Evolutionary conservation across 1,139 yeast species (phyloP), one percentile per base, ranked within the genome.

Genomic region (Saccharomyces hybrid): DNA sequence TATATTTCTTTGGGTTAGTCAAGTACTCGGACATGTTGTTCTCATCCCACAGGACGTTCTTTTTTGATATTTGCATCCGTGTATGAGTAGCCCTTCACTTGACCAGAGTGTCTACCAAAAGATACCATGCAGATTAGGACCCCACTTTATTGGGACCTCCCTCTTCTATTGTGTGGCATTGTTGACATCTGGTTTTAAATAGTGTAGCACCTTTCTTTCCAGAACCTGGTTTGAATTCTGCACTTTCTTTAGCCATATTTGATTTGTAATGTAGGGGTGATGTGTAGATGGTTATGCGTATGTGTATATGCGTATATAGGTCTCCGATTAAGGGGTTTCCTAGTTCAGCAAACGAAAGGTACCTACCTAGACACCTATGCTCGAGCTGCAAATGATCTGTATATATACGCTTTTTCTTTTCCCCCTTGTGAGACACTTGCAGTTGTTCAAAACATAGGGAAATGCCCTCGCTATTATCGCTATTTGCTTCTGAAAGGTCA

Each of bases 71-170:
- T 91, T 74, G 98, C 98, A 68, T 93, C 99, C 58, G 98, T 90
- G 84, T 88, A 93, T 55, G 96, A 85, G 84, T 78, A 93, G 65
- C 98, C 98, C 58, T 78, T 86, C 71, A 95, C 96, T 72, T 79
- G 78, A 76, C 99, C 99, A 55, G 98, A 87, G 67, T 78, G 74
- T 82, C 98, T 89, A 72, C 95, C 95, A 63, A 93, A 79, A 66
- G n/a, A 93, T 78, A 76, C 98, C 98, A 77, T 89, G 87, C 75
- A 93, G 86, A 78, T 91, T 93, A 73, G 99, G 99, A n/a, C 75
- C 99, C 98, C 71, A 93, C 97, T 83, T 93, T 93, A 88, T 93
- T 84, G 68, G 98, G 90, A 62, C 96, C 98, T 73, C 97, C 97
- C 60, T 78, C 79, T 77, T 93, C 98, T 66, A 85, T 84, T 71